A percentile compares a stretch with the other conserved stretches of the same genome.
Conservation (phyloP, 1,284 basidiomycete species). For the Puccinia triticina region DNA sequence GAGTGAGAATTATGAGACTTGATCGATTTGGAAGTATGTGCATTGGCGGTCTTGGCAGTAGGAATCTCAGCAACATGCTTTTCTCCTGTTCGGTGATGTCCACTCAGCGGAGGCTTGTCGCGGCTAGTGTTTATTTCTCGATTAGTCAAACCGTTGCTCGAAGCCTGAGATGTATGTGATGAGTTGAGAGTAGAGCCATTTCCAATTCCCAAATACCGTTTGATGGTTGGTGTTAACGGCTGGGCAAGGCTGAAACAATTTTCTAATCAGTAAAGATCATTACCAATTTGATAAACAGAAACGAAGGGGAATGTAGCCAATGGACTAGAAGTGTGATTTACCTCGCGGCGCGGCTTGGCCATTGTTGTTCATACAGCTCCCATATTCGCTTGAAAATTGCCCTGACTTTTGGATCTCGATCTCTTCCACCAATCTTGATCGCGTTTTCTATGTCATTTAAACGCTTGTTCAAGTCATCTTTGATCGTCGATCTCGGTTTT, state of each 20-base stretch:
- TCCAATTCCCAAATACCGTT: conserved; percentile 68
- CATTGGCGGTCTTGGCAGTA: neutral
- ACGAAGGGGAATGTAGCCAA: neutral
- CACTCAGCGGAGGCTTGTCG: conserved; percentile 3
- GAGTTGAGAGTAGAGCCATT: conserved; percentile 20
- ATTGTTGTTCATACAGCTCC: conserved; percentile 72
- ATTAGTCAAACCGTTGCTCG: neutral
- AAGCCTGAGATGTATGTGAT: conserved; percentile 19
- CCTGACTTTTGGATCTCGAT: conserved; percentile 76
- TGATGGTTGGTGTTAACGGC: conserved; percentile 74
- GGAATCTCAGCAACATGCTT: conserved; percentile 10
- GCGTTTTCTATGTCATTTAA: conserved; percentile 71
- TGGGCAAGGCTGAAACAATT: conserved; percentile 67
- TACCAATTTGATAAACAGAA: conserved; percentile 13
- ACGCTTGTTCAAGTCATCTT: conserved; percentile 67
- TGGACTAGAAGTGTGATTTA: conserved; percentile 61
- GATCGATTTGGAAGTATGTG: conserved; percentile 18
- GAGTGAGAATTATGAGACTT: conserved; percentile 13
- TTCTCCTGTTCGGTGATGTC: conserved; percentile 24
- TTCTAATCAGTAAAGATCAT: conserved; percentile 30
- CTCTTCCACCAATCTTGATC: conserved; percentile 70
- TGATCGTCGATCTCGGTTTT: conserved; percentile 70
- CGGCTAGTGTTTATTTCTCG: neutral
- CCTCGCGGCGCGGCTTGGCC: conserved; percentile 71
- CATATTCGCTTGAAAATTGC: conserved; percentile 72